Base-by-base conservation (phyloP, 1,139 yeast genomes). In the Scheffersomyces cryptocercus region DNA sequence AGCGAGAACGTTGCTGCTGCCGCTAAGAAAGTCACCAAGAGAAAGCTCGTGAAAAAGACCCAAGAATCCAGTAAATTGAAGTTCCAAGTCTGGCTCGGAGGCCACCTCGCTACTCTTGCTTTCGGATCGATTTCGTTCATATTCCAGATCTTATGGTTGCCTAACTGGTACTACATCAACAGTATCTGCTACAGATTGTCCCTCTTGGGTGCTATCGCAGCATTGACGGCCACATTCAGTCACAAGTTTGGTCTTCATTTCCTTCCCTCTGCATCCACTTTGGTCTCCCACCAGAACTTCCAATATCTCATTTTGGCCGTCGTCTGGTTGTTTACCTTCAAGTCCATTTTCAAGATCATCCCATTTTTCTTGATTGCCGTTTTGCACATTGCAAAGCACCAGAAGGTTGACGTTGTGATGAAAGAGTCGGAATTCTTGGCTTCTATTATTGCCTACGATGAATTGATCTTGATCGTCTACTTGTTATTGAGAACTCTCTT, bases 281-380 rank as follows among this genome's bases (percentile, higher is more conserved):
- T 86, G 57, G 53, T 84, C 38, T 79, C 88, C 13, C 82, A 85
- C 37, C 87, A 82, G 51, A 85, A 85, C 62, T 84, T 84, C 69
- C 93, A 85, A 59, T 79, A 76, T 54, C 63, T 82, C 48, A 51
- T 79, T 5, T 67, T 85, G 48, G 78, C 84, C 0, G 28, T 62
- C 2, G 65, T 80, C 29, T 85, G 91, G 91, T 58, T 81, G 36
- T 63, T 84, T 47, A 80, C 85, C 29, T 81, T 86, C 63, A 72
- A 77, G 49, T 82, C 89, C 1, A 63, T 79, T n/a, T 84, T 82
- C 64, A 85, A 85, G 59, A 54, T 85, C 38, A 48, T 82, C 15
- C 93, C 93, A 16, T 83, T 69, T 58, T 67, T 73, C 50, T 56
- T 82, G 40, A 68, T 84, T 40, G 74, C 91, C 11, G 48, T 77